Conservation (phyloP, 148 eudicot species). For the Fagopyrum homotropicum region DNA sequence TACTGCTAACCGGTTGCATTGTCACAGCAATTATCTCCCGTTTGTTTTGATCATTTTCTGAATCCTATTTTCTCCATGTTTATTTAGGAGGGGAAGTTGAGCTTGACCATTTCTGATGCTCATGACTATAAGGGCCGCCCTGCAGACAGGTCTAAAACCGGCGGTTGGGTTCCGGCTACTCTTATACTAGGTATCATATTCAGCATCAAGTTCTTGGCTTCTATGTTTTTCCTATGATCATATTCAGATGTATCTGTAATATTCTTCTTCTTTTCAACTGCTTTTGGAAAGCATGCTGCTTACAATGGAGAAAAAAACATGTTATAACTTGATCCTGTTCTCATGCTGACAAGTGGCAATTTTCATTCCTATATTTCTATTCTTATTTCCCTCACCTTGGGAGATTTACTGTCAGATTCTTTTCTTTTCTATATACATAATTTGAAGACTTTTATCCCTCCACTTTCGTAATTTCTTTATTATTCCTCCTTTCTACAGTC, state of each 20-base stretch:
- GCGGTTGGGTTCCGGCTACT: constrained; percentile 82
- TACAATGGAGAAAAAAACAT: background rate
- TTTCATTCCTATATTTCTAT: background rate
- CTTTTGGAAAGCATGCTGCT: constrained; percentile 1
- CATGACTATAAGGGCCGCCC: constrained; percentile 67
- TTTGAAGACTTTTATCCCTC: background rate
- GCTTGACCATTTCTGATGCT: constrained; percentile 52
- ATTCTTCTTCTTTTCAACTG: constrained; percentile 1
- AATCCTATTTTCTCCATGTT: constrained; percentile 15
- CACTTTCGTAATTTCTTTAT: background rate
- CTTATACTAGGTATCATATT: constrained; percentile 43
- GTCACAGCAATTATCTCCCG: too few species aligned
- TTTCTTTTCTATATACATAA: background rate
- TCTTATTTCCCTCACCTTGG: background rate
- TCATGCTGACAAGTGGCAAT: constrained; percentile 8
- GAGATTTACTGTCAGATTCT: constrained; percentile 1
- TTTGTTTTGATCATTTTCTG: background rate
- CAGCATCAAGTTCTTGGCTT: background rate
- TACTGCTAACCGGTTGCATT: background rate
- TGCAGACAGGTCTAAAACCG: constrained; percentile 66
- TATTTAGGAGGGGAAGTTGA: constrained; percentile 41
- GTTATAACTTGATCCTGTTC: background rate
- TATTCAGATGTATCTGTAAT: background rate
- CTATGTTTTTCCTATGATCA: constrained; percentile 11
- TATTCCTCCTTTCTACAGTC: background rate